Evolutionary conservation across 192 early-diverging fungal genomes (phyloP), one percentile per base, ranked within the genome.

Genomic region (Podila minutissima): DNA sequence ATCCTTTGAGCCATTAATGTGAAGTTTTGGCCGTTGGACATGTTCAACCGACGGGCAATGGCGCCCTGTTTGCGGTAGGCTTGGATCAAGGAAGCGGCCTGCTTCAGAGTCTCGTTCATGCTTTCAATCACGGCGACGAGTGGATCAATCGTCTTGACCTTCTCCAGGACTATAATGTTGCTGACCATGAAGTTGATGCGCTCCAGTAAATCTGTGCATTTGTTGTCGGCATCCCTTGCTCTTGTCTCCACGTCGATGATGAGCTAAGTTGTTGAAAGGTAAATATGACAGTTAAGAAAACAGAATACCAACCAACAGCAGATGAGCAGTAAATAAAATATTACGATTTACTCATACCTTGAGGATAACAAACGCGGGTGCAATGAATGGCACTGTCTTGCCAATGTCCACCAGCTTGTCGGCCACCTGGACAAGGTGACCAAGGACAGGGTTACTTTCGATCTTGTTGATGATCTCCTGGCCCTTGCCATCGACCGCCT

Each of bases 121-220:
- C 72, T 70, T 24, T 71, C 62, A n/a, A 86, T 74, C 2, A 89
- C 86, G 3, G 38, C 59, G 49, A 74, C 69, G 13, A 85, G 70
- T 2, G 83, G 74, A 7, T 83, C 79, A 26, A 71, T 74, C 2
- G 73, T 70, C 13, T 64, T 49, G 31, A 88, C 74, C 20, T 85
- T 83, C 48, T 83, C 81, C 22, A 89, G 55, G n/a, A 85, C 83
- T 2, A 82, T 75, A 28, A 89, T 57, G 35, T 89, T 84, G 53
- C 74, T 75, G 64, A 85, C 71, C 88, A 89, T 89, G 31, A 89
- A 89, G 48, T 83, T 85, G 75, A 89, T 86, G 32, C 88, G 85
- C 62, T 89, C 88, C 53, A 89, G 37, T 0, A 89, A 79, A 59
- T 88, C 86, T 4, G 66, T 72, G 60, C 88, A 89, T 62, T 89